A percentile compares a stretch with the other conserved stretches of the same genome.
Evolutionary conservation across 2,329 filamentous ascomycete genomes (phyloP).

Genomic region (Colletotrichum graminicola): DNA sequence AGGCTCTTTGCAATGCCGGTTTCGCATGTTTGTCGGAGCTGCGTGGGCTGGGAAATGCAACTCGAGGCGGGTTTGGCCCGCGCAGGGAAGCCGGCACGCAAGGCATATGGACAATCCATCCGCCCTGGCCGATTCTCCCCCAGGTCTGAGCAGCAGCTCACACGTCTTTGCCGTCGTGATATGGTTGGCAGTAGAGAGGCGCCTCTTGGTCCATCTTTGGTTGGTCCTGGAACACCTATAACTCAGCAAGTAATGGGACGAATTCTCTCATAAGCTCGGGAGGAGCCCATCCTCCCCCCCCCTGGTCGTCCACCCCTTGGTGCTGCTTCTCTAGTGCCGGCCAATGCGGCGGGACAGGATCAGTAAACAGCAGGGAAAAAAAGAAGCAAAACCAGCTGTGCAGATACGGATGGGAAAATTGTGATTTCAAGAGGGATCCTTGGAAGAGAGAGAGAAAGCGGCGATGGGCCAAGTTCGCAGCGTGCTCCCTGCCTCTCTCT

Average conservation of each 20-base stretch:
- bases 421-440: constrained; percentile 3
- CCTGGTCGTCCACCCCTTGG: constrained; percentile 8
- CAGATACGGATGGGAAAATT: constrained; percentile 17
- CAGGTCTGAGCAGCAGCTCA: constrained; percentile 10
- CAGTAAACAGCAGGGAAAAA: constrained; percentile 3
- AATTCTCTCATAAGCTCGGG: not conserved
- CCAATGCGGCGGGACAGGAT: constrained; percentile 22
- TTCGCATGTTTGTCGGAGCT: not conserved
- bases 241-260: constrained; percentile 5
- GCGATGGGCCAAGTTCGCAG: constrained; percentile 26
- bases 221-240: not conserved
- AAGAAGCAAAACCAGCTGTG: not conserved
- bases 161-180: constrained; percentile 11
- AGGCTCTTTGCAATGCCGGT: constrained; percentile 22
- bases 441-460: constrained; percentile 6
- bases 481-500: constrained; percentile 23
- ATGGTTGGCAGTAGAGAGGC: not conserved
- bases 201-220: not conserved
- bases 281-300: not conserved
- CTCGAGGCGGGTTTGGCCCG: not conserved
- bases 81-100: not conserved
- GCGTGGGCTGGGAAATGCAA: not conserved
- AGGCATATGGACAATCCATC: constrained; percentile 5
- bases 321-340: constrained; percentile 17
- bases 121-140: not conserved